Percentiles rank a stretch among this genome's conserved stretches.
Evolutionary conservation across 2,329 filamentous ascomycete genomes (phyloP).

Genomic region (Fusarium humuli): DNA sequence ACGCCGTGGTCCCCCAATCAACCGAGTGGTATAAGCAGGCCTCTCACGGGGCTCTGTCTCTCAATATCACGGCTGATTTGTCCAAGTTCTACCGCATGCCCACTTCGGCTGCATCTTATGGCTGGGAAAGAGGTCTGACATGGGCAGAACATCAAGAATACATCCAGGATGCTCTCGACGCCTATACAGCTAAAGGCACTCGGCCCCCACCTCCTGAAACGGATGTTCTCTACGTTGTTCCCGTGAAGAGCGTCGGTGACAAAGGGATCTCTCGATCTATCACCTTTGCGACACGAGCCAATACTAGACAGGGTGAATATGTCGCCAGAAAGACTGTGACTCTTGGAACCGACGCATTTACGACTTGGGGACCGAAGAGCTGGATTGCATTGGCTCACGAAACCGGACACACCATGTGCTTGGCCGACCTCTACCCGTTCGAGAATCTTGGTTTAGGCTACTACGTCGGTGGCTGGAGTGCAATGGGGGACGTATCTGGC

Average conservation of each 20-base stretch:
- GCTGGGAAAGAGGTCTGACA: conserved; percentile 25
- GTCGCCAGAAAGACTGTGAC: conserved; percentile 45
- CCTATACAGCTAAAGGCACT: conserved; percentile 20
- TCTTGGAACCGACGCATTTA: conserved; percentile 50
- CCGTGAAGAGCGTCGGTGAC: conserved; percentile 6
- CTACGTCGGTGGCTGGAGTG: conserved; percentile 53
- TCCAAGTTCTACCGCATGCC: conserved; percentile 47
- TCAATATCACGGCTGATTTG: conserved; percentile 42
- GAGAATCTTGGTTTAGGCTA: conserved; percentile 38
- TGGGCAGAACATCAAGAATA: conserved; percentile 26
- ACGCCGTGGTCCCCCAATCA: conserved; percentile 32
- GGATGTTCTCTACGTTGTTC: conserved; percentile 38
- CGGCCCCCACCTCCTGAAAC: conserved; percentile 15
- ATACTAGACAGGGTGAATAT: not conserved
- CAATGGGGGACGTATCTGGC: conserved; percentile 53
- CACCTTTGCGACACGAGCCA: not conserved
- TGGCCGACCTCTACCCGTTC: conserved; percentile 53
- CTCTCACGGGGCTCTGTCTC: conserved; percentile 38
- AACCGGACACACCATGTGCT: conserved; percentile 54
- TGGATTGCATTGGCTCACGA: conserved; percentile 51
- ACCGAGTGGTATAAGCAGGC: conserved; percentile 43
- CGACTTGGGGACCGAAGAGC: conserved; percentile 47
- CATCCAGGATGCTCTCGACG: conserved; percentile 34
- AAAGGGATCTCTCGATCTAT: conserved; percentile 17
- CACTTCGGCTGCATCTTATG: conserved; percentile 44